Evolutionary conservation across 2,329 filamentous ascomycete species (phyloP).

Genomic region (Capronia americana): DNA sequence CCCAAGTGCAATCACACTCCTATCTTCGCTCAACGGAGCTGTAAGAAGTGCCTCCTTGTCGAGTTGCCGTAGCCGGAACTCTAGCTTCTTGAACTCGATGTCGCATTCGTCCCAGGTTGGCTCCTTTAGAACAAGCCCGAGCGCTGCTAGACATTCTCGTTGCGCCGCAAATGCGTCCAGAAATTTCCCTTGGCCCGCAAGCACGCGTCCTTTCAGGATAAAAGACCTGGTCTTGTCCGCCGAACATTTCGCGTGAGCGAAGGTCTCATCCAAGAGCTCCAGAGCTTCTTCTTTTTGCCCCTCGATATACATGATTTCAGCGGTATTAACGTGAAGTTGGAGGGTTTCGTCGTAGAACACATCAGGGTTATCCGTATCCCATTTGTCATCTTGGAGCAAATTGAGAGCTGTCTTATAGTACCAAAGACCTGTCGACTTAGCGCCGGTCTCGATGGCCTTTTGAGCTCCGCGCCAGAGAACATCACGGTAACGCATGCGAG

Average conservation of each 20-base stretch:
- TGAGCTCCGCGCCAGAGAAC: constrained; percentile 80
- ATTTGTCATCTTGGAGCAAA: constrained; percentile 80
- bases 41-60: constrained; percentile 53
- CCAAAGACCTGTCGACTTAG: constrained; percentile 78
- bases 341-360: constrained; percentile 86
- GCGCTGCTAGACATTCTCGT: constrained; percentile 71
- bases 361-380: constrained; percentile 73
- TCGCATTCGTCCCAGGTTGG: constrained; percentile 80
- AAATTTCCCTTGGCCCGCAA: constrained; percentile 75
- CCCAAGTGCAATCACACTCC: constrained; percentile 53
- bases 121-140: constrained; percentile 71
- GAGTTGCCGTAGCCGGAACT: constrained; percentile 65
- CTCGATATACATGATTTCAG: constrained; percentile 83
- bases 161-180: constrained; percentile 71
- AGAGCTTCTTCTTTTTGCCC: constrained; percentile 72
- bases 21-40: constrained; percentile 52
- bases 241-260: constrained; percentile 71
- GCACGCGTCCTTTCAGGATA: constrained; percentile 80
- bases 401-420: constrained; percentile 79
- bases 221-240: constrained; percentile 84
- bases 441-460: constrained; percentile 79
- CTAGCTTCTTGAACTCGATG: constrained; percentile 69
- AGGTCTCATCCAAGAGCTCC: constrained; percentile 71
- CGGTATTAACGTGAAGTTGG: constrained; percentile 76
- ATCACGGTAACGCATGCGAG: constrained; percentile 72